Base-by-base conservation (phyloP, 805 yeast species). In the Kodamaea hsintzibuensis region DNA sequence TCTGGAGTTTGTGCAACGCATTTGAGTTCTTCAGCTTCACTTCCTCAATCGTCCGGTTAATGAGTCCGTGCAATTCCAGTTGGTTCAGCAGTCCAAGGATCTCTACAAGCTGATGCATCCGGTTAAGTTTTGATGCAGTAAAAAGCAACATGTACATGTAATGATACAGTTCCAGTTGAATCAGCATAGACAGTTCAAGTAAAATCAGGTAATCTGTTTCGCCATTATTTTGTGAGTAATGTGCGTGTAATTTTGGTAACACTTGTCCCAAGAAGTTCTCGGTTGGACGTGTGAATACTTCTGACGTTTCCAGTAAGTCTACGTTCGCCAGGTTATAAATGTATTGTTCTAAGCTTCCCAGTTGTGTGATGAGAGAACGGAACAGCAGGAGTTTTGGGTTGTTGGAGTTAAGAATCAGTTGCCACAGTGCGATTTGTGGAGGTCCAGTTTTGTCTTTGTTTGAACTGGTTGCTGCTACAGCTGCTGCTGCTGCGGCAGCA, bases 11-110 rank as follows among this genome's bases (percentile, higher is more conserved):
- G 17, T 67, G 61, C 42, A 70, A 56, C 7, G 64, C 66, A 9
- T 55, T 63, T 3, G 82, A 78, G 63, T 84, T 84, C 57, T 80
- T 82, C 55, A 77, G 69, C 57, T 85, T 83, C 4, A 84, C 79
- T 57, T 88, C 92, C 53, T 84, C 89, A 3, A 84, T 81, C 0
- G 86, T 77, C 56, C 83, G 78, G 52, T 80, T 81, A 17, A 88
- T 76, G 60, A 91, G 68, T 45, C 79, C 83, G 58, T 83, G 86
- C 12, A 88, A 63, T 62, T 91, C 97, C 52, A 72, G 76, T 27
- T 81, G 82, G 44, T 82, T 75, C 47, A 88, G 77, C 39, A 82
- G 82, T 4, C 74, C 66, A 9, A 91, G 64, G 10, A 82, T 72
- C 37, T 79, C 82, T 16, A 86, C 68, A 2, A 87, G 83, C 27